Evolutionary conservation across 1,284 basidiomycete genomes (phyloP), one percentile per base, ranked within the genome.

Genomic region (Fistulinella cinereoalba): DNA sequence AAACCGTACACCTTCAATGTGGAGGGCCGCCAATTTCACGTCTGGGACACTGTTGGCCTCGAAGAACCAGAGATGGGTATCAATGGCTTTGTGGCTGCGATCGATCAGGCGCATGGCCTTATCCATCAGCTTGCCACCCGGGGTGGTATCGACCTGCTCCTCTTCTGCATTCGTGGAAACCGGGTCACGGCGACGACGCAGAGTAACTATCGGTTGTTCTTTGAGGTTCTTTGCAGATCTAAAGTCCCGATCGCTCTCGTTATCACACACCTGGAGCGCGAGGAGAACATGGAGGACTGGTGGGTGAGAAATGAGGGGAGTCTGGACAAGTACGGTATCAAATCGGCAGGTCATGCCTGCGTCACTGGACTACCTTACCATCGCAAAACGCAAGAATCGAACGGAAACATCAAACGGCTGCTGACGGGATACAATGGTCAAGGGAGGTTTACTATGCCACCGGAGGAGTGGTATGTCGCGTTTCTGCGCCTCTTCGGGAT

Each of bases 1-100:
- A 49, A 53, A 29, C 49, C 52, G 1, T 65, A 68, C 49, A 40
- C 27, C 3, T 60, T 69, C 44, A 8, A 43, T 3, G 52, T 60
- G 24, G 25, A 23, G 13, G 24, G 36, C 2, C 45, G 50, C 15
- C 34, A 23, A 15, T 44, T 61, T 41, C 55, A 46, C 7, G 47
- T 74, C 41, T 74, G 64, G 63, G 72, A 73, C 41, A 71, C 71
- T 2, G 64, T 65, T 6, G 72, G 73, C 15, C 62, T 74, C 10
- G 56, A 71, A 31, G 68, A 72, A 29, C 64, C 67, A 1, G 56
- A 54, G 39, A 28, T 61, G 59, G 37, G 56, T 7, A 32, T 57
- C 58, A 43, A 57, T 21, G 38, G 59, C 49, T 50, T 58, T 52
- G 40, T 65, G 41, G 43, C 65, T 0, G 67, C 70, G 2, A 63